Percentiles rank a stretch among this genome's conserved stretches.
phyloP scores from a whole-genome alignment of 352 stramenopile genomes.

The Pythium phragmiticola region DNA sequence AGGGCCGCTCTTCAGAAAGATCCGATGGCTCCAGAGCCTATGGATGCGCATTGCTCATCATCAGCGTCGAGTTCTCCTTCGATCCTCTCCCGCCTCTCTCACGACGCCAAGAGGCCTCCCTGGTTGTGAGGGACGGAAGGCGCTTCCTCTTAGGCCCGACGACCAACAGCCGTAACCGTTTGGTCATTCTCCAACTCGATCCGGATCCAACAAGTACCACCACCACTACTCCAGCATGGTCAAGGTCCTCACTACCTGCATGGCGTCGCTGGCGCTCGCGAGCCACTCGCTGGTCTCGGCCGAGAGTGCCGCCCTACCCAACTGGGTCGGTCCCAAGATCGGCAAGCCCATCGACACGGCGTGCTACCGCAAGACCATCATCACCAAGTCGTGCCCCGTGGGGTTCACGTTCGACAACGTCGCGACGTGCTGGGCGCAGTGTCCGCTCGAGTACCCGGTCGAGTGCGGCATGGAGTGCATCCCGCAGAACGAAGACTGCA shows the following conservation, averaged over 20 bases:
- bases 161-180: neutral
- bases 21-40: too few relatives aligned
- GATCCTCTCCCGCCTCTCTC: too few relatives aligned
- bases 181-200: constrained; percentile 10
- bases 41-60: too few relatives aligned
- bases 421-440: constrained; percentile 63
- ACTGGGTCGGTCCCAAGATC: constrained; percentile 36
- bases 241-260: constrained; percentile 11
- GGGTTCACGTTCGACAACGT: constrained; percentile 54
- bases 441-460: constrained; percentile 70
- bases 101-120: too few relatives aligned
- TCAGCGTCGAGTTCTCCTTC: too few relatives aligned
- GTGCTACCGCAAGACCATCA: constrained; percentile 54
- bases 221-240: constrained; percentile 3
- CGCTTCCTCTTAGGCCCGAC: too few relatives aligned
- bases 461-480: constrained; percentile 70
- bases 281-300: constrained; percentile 13
- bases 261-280: constrained; percentile 13
- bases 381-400: constrained; percentile 33
- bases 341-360: constrained; percentile 33
- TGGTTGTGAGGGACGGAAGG: too few relatives aligned
- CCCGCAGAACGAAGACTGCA: constrained; percentile 65
- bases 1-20: too few relatives aligned
- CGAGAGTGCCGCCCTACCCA: constrained; percentile 16
- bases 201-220: neutral